phyloP scores from a whole-genome alignment of 1,284 basidiomycete genomes.

The Fistulina hepatica region DNA sequence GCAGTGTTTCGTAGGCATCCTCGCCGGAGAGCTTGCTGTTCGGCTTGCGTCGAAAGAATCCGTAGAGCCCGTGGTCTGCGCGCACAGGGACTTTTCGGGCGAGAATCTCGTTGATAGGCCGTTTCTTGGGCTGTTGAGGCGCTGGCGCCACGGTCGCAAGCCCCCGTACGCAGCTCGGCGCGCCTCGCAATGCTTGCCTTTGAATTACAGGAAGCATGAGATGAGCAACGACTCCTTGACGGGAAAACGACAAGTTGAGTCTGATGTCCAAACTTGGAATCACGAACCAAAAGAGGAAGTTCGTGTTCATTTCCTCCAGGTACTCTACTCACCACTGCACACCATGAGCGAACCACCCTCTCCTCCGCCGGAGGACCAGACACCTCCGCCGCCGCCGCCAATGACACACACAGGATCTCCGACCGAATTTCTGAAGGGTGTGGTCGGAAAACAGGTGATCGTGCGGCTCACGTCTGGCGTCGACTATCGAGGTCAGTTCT shows the following conservation, averaged over 20 bases:
- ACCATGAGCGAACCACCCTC: constrained; percentile 38
- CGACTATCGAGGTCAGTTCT: constrained; percentile 78
- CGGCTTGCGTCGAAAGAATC: constrained; percentile 56
- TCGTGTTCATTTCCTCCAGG: too few species aligned
- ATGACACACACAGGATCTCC: constrained; percentile 54
- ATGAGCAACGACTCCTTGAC: too few species aligned
- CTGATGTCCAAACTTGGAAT: too few species aligned
- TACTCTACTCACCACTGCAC: too few species aligned
- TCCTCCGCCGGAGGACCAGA: constrained; percentile 16
- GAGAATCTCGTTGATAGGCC: not conserved
- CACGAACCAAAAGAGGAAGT: too few species aligned
- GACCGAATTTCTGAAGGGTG: constrained; percentile 84
- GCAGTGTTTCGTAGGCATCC: constrained; percentile 36
- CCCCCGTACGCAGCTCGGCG: too few species aligned
- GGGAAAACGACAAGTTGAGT: too few species aligned
- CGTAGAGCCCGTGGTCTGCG: constrained; percentile 63
- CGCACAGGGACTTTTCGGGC: not conserved
- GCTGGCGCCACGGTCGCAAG: too few species aligned
- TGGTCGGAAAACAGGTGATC: constrained; percentile 91
- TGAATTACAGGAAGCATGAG: too few species aligned
- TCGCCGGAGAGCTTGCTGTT: constrained; percentile 25
- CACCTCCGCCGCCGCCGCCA: not conserved
- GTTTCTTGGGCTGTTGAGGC: not conserved
- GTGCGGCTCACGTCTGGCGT: constrained; percentile 94
- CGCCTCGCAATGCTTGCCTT: too few species aligned